These are phyloP conservation scores for Kodamaea fungicola DNA, from an alignment of 1,139 yeast species.

Conservation along the genomic window DNA sequence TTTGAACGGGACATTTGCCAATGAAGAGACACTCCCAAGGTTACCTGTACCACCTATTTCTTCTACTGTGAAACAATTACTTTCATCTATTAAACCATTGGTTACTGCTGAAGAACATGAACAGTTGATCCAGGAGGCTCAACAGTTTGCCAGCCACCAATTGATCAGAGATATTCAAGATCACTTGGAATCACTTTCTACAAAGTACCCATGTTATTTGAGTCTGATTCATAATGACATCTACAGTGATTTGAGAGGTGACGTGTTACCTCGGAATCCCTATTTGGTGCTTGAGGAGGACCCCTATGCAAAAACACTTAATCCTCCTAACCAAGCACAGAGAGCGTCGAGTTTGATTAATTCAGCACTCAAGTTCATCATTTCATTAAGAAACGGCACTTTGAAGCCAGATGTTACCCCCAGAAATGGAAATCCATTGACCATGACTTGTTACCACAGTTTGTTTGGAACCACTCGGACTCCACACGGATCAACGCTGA, in stretches of 20 bases:
- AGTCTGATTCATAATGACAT: conserved; percentile 59
- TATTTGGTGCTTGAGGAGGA: conserved; percentile 70
- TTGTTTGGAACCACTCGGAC: conserved; percentile 67
- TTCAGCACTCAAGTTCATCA: conserved; percentile 62
- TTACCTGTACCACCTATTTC: conserved; percentile 55
- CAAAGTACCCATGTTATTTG: conserved; percentile 50
- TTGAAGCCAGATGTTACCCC: conserved; percentile 59
- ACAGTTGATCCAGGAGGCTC: conserved; percentile 37
- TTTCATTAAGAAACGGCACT: conserved; percentile 51
- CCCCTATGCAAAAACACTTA: conserved; percentile 53
- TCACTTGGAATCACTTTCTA: conserved; percentile 46
- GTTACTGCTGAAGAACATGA: conserved; percentile 41
- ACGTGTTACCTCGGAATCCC: conserved; percentile 73
- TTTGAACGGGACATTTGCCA: conserved; percentile 8
- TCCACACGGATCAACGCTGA: conserved; percentile 37
- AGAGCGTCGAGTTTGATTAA: conserved; percentile 64
- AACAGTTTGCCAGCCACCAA: conserved; percentile 40
- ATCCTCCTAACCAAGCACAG: conserved; percentile 62
- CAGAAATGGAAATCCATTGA: conserved; percentile 45
- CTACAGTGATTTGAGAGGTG: conserved; percentile 62
- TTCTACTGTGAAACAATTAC: conserved; percentile 44
- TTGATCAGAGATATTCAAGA: conserved; percentile 47
- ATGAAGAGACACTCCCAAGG: conserved; percentile 36
- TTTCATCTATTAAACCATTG: conserved; percentile 50
- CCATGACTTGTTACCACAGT: conserved; percentile 65